These are phyloP conservation scores for Malus fusca DNA, from an alignment of 306 rosid genomes.

Conservation along the genomic window DNA sequence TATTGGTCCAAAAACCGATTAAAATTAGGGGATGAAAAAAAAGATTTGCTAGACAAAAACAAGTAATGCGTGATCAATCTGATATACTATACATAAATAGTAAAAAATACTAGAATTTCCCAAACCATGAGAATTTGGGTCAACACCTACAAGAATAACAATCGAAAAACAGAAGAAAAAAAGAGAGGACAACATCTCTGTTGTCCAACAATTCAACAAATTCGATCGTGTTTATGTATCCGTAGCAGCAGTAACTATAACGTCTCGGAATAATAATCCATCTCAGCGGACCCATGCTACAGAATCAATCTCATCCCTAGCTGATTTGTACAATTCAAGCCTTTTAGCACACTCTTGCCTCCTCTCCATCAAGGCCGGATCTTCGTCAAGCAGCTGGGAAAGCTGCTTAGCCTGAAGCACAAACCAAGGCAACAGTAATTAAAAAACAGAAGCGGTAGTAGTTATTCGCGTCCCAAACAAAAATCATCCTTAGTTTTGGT, in stretches of 20 bases:
- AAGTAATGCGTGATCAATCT: no score
- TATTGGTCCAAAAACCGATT: no score
- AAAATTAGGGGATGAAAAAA: no score
- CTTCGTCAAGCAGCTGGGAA: constrained; percentile 72
- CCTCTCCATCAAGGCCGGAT: constrained; percentile 90
- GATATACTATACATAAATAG: no score
- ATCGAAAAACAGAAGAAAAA: background rate
- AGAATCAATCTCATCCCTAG: constrained; percentile 92
- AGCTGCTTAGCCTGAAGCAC: constrained; percentile 61
- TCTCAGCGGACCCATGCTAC: constrained; percentile 76
- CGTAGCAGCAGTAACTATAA: background rate
- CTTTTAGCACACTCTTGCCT: constrained; percentile 79
- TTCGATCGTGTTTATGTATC: background rate
- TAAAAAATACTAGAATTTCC: no score
- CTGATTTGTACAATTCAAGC: constrained; percentile 87
- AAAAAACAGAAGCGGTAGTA: background rate
- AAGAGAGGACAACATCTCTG: background rate
- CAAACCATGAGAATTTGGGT: background rate
- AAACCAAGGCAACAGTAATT: background rate
- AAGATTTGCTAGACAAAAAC: no score
- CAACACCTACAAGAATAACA: background rate
- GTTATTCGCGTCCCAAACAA: background rate
- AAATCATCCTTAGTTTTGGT: background rate
- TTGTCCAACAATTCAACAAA: background rate
- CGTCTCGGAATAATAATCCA: background rate